Conservation (phyloP, 2,329 filamentous ascomycete species). For the Pyrenophora teres region DNA sequence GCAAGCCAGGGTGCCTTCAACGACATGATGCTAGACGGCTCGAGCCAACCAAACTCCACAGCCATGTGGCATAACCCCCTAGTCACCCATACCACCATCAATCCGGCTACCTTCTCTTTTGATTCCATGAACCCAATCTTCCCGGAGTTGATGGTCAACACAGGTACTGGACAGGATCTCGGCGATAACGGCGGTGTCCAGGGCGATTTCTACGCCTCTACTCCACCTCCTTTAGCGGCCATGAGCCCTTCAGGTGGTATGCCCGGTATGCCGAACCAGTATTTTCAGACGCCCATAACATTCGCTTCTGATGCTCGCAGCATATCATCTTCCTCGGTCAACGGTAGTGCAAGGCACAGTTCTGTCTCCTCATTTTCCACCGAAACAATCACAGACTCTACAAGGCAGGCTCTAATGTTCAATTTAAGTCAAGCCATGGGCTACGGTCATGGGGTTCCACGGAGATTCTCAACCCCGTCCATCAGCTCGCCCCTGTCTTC, state of each 20-base stretch:
- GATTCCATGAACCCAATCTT: slow-evolving; percentile 77
- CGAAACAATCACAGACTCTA: slow-evolving; percentile 69
- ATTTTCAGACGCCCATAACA: slow-evolving; percentile 68
- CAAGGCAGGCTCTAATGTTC: slow-evolving; percentile 65
- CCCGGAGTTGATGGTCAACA: slow-evolving; percentile 68
- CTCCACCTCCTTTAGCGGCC: slow-evolving; percentile 74
- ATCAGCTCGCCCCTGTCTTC: slow-evolving; percentile 59
- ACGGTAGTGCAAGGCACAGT: slow-evolving; percentile 66
- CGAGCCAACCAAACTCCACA: slow-evolving; percentile 46
- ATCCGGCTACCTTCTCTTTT: slow-evolving; percentile 70
- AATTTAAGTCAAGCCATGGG: slow-evolving; percentile 65
- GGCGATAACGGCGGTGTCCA: slow-evolving; percentile 71
- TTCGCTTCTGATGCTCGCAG: slow-evolving; percentile 70
- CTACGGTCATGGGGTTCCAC: slow-evolving; percentile 54
- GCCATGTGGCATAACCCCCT: slow-evolving; percentile 53
- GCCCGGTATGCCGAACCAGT: slow-evolving; percentile 64
- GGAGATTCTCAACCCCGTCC: slow-evolving; percentile 64
- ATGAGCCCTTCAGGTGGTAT: slow-evolving; percentile 71
- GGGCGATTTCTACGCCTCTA: slow-evolving; percentile 75
- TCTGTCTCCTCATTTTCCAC: slow-evolving; percentile 65
- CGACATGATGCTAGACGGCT: slow-evolving; percentile 86
- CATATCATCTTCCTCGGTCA: slow-evolving; percentile 69
- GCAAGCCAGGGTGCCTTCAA: slow-evolving; percentile 90
- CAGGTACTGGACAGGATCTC: slow-evolving; percentile 77
- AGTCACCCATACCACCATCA: slow-evolving; percentile 70